phyloP scores from a whole-genome alignment of 2,329 filamentous ascomycete species.

The Exophiala phaeomuriformis region DNA sequence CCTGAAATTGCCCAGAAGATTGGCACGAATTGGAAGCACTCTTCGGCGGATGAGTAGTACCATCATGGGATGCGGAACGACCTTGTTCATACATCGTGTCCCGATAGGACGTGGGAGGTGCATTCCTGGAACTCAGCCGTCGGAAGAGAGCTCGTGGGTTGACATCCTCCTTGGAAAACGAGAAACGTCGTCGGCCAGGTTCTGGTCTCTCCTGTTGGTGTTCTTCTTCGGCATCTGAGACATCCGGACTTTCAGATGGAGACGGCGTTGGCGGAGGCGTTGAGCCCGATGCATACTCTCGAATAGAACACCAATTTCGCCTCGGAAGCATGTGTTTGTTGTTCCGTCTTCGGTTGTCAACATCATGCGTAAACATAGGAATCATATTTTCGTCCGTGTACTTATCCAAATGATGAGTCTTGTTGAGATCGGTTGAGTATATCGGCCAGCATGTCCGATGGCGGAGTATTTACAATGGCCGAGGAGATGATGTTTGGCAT shows the following conservation, averaged over 20 bases:
- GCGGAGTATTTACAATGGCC: constrained; percentile 86
- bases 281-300: constrained; percentile 68
- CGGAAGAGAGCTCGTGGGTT: constrained; percentile 40
- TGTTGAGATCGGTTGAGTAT: constrained; percentile 91
- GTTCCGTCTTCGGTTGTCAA: constrained; percentile 81
- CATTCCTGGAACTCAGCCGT: constrained; percentile 40
- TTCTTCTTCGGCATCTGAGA: constrained; percentile 19
- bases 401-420: constrained; percentile 54
- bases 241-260: constrained; percentile 46
- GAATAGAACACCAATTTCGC: constrained; percentile 92
- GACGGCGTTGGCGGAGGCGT: constrained; percentile 66
- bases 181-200: constrained; percentile 49
- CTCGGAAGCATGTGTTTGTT: constrained; percentile 84
- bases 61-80: constrained; percentile 23
- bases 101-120: constrained; percentile 35
- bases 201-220: constrained; percentile 25
- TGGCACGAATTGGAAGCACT: constrained; percentile 12
- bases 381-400: constrained; percentile 95
- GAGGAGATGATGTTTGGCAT: constrained; percentile 95
- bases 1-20: constrained; percentile 17
- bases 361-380: constrained; percentile 79
- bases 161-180: constrained; percentile 51
- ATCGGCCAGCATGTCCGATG: constrained; percentile 80
- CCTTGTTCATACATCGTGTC: constrained; percentile 30
- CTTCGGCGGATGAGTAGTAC: constrained; percentile 6